Evolutionary conservation across 2,329 filamentous ascomycete genomes (phyloP).

Genomic region (Rachicladosporium sp.): DNA sequence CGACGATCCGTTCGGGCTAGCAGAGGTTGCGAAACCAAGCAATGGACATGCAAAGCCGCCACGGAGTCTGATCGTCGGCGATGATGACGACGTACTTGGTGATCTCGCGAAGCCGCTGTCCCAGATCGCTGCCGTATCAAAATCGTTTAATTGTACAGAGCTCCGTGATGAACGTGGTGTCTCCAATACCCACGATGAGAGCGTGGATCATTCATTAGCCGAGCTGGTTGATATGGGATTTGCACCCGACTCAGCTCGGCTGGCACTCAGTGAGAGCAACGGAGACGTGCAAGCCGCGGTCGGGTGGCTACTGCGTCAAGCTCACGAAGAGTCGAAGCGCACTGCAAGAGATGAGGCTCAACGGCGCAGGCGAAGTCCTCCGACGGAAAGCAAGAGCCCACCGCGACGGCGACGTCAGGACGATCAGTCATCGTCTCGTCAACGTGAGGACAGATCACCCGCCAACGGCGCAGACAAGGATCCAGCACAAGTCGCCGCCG

Average conservation of each 20-base stretch:
- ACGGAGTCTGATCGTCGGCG: conserved; percentile 9
- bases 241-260: conserved; percentile 65
- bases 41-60: conserved; percentile 11
- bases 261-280: conserved; percentile 68
- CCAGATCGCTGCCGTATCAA: too few relatives aligned
- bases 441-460: conserved; percentile 43
- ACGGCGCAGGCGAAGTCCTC: conserved; percentile 11
- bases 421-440: conserved; percentile 34
- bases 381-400: conserved; percentile 10
- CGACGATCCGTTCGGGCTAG: conserved; percentile 80
- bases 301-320: conserved; percentile 80
- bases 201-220: conserved; percentile 59
- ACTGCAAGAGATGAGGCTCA: conserved; percentile 38
- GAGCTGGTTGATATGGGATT: conserved; percentile 95
- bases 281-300: conserved; percentile 78
- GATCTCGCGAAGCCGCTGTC: conserved; percentile 45
- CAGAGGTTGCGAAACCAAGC: conserved; percentile 17
- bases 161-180: conserved; percentile 2
- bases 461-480: conserved; percentile 48
- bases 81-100: conserved; percentile 54
- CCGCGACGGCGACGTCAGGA: conserved; percentile 19
- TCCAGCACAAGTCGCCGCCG: conserved; percentile 66
- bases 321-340: conserved; percentile 69
- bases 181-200: too few relatives aligned
- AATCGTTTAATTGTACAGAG: too few relatives aligned